Conservation (phyloP, 495 filamentous ascomycete species). For the Penicillium cosmopolitanum region DNA sequence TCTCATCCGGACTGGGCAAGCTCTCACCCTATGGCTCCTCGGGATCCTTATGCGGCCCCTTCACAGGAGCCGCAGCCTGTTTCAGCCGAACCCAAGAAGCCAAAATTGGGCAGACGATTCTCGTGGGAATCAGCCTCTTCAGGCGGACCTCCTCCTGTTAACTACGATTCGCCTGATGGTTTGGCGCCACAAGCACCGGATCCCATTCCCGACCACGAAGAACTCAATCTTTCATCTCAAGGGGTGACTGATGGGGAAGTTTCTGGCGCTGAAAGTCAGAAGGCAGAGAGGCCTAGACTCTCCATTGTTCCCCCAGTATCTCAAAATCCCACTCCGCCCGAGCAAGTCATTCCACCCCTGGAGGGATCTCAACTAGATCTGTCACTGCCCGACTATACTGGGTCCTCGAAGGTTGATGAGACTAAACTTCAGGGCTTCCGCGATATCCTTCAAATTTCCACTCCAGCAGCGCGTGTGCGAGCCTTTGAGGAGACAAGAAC, state of each 20-base stretch:
- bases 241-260: slow-evolving; percentile 17
- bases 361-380: slow-evolving; percentile 5
- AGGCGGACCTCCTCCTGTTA: slow-evolving; percentile 16
- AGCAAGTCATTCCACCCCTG: slow-evolving; percentile 21
- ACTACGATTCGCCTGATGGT: slow-evolving; percentile 11
- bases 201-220: slow-evolving; percentile 14
- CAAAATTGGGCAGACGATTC: slow-evolving; percentile 40
- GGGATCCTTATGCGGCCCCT: slow-evolving; percentile 22
- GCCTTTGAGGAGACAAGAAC: slow-evolving; percentile 69
- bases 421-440: slow-evolving; percentile 62
- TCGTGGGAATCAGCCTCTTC: slow-evolving; percentile 46
- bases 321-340: slow-evolving; percentile 21
- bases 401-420: slow-evolving; percentile 26
- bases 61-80: slow-evolving; percentile 8
- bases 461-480: slow-evolving; percentile 64
- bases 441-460: slow-evolving; percentile 69
- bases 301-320: slow-evolving; percentile 31
- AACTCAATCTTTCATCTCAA: slow-evolving; percentile 15
- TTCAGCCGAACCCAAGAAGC: slow-evolving; percentile 21
- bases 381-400: slow-evolving; percentile 5
- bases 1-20: slow-evolving; percentile 21
- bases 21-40: slow-evolving; percentile 19
- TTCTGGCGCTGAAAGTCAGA: slow-evolving; percentile 11
- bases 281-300: slow-evolving; percentile 27
- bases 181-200: slow-evolving; percentile 21